phyloP scores from a whole-genome alignment of 2,329 filamentous ascomycete species.

The Diaporthe citrichinensis region DNA sequence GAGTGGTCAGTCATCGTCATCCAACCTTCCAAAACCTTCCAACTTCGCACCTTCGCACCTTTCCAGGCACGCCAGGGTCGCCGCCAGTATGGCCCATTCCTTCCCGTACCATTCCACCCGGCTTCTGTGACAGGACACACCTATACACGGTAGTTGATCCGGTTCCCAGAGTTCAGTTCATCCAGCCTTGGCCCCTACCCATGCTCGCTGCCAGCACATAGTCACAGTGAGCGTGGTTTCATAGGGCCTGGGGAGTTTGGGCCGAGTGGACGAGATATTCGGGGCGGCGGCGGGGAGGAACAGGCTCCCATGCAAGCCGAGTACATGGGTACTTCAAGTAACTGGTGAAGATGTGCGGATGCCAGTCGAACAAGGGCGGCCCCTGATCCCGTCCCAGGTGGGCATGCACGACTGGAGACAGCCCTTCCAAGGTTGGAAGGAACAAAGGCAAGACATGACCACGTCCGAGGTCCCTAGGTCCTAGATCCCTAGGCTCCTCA shows the following conservation, averaged over 20 bases:
- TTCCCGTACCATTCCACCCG: not conserved
- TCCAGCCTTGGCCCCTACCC: constrained; percentile 4
- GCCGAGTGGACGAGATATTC: not conserved
- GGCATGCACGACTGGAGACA: constrained; percentile 12
- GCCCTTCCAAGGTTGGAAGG: constrained; percentile 2
- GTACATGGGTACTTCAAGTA: not conserved
- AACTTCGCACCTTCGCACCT: constrained; percentile 4
- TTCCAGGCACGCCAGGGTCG: not conserved
- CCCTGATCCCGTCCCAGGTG: constrained; percentile 21
- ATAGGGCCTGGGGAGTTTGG: not conserved
- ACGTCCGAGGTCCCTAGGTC: not conserved
- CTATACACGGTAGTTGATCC: not conserved
- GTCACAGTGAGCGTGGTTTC: not conserved
- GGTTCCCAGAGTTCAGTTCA: constrained; percentile 10
- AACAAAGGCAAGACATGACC: constrained; percentile 18
- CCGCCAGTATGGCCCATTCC: not conserved
- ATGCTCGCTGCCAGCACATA: constrained; percentile 4
- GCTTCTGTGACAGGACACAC: not conserved
- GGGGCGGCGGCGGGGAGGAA: not conserved
- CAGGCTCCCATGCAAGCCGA: not conserved
- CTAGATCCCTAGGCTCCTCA: not conserved
- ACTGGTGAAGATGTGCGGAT: not conserved
- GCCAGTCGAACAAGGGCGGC: constrained; percentile 24
- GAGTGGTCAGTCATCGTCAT: not conserved
- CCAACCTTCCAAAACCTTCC: constrained; percentile 13